Evolutionary conservation across 2,329 filamentous ascomycete species (phyloP).

Genomic region (Alternaria postmessia): DNA sequence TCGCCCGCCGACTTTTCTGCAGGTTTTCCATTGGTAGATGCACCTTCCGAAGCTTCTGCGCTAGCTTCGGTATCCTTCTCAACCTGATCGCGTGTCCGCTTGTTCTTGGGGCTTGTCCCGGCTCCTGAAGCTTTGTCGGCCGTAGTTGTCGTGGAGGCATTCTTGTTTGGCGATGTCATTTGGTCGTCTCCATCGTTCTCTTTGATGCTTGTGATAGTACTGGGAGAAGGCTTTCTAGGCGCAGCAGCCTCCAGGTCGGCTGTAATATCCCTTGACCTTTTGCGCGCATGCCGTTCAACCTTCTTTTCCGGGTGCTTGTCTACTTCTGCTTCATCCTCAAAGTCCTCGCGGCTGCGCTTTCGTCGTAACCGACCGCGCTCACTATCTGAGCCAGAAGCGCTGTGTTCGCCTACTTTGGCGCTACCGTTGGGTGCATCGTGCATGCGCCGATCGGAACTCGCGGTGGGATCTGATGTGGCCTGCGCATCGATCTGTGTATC

Average conservation of each 20-base stretch:
- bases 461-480: conserved; percentile 27
- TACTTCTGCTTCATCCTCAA: conserved; percentile 49
- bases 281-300: conserved; percentile 54
- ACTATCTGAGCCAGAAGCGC: conserved; percentile 46
- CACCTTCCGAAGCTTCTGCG: conserved; percentile 20
- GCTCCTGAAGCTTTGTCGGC: conserved; percentile 16
- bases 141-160: conserved; percentile 4
- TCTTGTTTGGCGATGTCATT: conserved; percentile 35
- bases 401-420: conserved; percentile 31
- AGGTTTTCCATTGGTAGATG: conserved; percentile 24
- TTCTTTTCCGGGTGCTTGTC: conserved; percentile 45
- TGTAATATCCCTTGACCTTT: conserved; percentile 57
- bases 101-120: conserved; percentile 58
- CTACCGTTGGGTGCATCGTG: conserved; percentile 36
- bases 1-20: conserved; percentile 29
- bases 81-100: conserved; percentile 53
- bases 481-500: conserved; percentile 65
- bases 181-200: conserved; percentile 41
- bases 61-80: conserved; percentile 24
- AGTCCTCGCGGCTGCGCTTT: conserved; percentile 58
- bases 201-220: conserved; percentile 38
- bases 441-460: conserved; percentile 32
- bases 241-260: conserved; percentile 29
- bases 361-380: conserved; percentile 51
- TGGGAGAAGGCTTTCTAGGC: conserved; percentile 45